These are phyloP conservation scores for Clarireedia hainanense DNA, from an alignment of 2,329 filamentous ascomycete genomes.

Conservation along the genomic window DNA sequence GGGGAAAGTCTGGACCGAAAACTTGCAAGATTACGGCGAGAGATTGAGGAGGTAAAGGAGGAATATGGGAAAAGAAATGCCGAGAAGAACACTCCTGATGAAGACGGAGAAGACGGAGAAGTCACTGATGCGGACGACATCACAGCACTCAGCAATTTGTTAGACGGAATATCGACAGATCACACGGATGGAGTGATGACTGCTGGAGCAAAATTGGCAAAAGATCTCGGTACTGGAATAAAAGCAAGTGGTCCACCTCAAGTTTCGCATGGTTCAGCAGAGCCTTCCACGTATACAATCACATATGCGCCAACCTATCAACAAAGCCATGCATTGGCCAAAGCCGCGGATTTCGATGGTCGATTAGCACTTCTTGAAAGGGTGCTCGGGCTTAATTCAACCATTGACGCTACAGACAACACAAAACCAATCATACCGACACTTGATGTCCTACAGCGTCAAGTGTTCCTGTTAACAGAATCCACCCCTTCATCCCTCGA, in stretches of 20 bases:
- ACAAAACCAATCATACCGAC: slow-evolving; percentile 72
- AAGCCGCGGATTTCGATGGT: slow-evolving; percentile 81
- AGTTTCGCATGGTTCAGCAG: slow-evolving; percentile 16
- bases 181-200: slow-evolving; percentile 12
- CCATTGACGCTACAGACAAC: slow-evolving; percentile 50
- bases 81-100: slow-evolving; percentile 35
- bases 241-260: slow-evolving; percentile 23
- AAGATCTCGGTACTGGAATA: slow-evolving; percentile 24
- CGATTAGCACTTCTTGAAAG: slow-evolving; percentile 73
- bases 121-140: slow-evolving; percentile 47
- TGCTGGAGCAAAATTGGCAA: slow-evolving; percentile 22
- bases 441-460: slow-evolving; percentile 71
- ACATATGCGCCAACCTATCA: slow-evolving; percentile 58
- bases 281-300: slow-evolving; percentile 50
- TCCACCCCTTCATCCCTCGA: slow-evolving; percentile 68
- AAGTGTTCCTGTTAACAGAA: slow-evolving; percentile 67
- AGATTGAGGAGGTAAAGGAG: slow-evolving; percentile 64
- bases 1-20: slow-evolving; percentile 70
- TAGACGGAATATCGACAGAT: slow-evolving; percentile 54
- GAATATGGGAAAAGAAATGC: slow-evolving; percentile 50
- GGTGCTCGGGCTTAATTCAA: slow-evolving; percentile 68
- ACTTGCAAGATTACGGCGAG: slow-evolving; percentile 73
- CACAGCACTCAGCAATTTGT: slow-evolving; percentile 59
- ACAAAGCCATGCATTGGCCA: slow-evolving; percentile 63
- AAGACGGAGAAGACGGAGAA: slow-evolving; percentile 23